Conservation (phyloP, 805 yeast genomes). For the Candida corydali region DNA sequence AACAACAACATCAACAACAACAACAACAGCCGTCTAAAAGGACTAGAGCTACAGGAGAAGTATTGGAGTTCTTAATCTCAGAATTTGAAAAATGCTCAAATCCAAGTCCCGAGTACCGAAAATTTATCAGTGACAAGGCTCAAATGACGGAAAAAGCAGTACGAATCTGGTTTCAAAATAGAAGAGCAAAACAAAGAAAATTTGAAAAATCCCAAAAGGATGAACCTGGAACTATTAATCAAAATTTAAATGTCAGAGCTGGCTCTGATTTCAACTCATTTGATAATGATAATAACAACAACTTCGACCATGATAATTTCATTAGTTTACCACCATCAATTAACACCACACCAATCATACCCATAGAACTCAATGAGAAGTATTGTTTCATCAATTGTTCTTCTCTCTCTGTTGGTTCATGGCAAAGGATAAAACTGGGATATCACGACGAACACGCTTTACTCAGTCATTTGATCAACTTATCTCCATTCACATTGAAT, state of each 20-base stretch:
- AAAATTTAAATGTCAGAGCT: not conserved
- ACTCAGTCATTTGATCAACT: slow-evolving; percentile 46
- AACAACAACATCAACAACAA: not conserved
- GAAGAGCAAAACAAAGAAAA: slow-evolving; percentile 75
- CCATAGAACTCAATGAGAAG: slow-evolving; percentile 54
- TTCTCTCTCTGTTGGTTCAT: slow-evolving; percentile 69
- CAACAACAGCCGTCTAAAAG: slow-evolving; percentile 33
- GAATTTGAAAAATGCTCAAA: slow-evolving; percentile 73
- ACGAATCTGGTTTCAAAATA: slow-evolving; percentile 89
- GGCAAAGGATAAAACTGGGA: slow-evolving; percentile 78
- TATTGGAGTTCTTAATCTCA: slow-evolving; percentile 57
- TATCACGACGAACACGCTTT: slow-evolving; percentile 38
- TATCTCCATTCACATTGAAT: slow-evolving; percentile 65
- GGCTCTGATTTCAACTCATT: slow-evolving; percentile 10
- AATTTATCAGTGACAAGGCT: slow-evolving; percentile 63
- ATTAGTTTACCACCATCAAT: slow-evolving; percentile 3
- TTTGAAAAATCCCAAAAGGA: slow-evolving; percentile 45
- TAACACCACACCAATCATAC: slow-evolving; percentile 24
- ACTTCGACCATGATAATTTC: not conserved
- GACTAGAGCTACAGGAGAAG: slow-evolving; percentile 78
- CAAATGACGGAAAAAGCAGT: slow-evolving; percentile 86
- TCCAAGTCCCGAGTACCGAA: slow-evolving; percentile 70
- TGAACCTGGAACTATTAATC: not conserved
- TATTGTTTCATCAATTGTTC: slow-evolving; percentile 66
- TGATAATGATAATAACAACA: slow-evolving; percentile 6